phyloP scores from a whole-genome alignment of 257 asterid species.

The Solanum commersonii region DNA sequence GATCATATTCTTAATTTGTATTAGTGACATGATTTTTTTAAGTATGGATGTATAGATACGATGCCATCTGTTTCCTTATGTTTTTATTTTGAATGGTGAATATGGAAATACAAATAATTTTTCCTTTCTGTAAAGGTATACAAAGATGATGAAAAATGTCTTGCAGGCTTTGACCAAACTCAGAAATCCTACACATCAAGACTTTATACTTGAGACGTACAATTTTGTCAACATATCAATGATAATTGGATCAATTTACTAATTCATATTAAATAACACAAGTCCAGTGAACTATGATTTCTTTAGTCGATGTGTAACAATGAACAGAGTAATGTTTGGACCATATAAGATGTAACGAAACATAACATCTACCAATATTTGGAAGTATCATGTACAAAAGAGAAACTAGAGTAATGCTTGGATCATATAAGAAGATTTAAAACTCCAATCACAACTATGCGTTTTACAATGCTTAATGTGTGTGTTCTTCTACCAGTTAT shows the following conservation, averaged over 20 bases:
- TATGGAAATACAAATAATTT: not conserved
- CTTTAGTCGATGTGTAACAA: not conserved
- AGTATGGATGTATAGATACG: not conserved
- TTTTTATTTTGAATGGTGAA: not conserved
- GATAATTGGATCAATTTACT: not conserved
- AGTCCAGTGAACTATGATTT: not conserved
- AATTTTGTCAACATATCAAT: not conserved
- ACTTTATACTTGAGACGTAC: not conserved
- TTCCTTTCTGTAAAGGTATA: conserved; percentile 34
- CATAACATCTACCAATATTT: too few species aligned
- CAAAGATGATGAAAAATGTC: conserved; percentile 61
- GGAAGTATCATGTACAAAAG: too few species aligned
- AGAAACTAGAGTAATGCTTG: too few species aligned
- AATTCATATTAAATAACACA: not conserved
- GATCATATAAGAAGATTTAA: too few species aligned
- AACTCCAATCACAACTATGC: too few species aligned
- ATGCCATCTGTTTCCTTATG: not conserved
- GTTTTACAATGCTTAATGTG: too few species aligned
- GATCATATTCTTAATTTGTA: too few species aligned
- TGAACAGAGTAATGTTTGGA: not conserved
- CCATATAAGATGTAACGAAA: too few species aligned
- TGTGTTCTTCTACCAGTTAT: too few species aligned
- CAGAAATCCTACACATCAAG: conserved; percentile 47
- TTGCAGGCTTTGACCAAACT: conserved; percentile 52
- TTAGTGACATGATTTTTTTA: not conserved